These are phyloP conservation scores for Daldinia bambusicola DNA, from an alignment of 495 filamentous ascomycete species.

Conservation along the genomic window DNA sequence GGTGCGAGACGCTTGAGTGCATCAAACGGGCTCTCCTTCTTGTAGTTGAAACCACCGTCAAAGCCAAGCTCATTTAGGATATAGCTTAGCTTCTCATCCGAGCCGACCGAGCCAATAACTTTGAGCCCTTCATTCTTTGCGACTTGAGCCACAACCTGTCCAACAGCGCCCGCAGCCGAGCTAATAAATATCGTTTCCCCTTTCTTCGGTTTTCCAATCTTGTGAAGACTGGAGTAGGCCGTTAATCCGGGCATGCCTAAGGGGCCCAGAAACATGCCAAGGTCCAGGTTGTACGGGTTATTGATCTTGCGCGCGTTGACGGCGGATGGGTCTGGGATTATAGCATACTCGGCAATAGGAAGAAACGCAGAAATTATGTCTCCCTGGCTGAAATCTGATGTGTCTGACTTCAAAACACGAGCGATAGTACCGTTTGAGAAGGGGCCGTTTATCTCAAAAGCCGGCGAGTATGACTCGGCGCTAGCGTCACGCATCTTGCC, in stretches of 20 bases:
- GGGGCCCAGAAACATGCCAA: constrained; percentile 72
- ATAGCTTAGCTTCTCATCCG: constrained; percentile 74
- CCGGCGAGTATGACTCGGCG: constrained; percentile 70
- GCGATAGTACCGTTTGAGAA: constrained; percentile 67
- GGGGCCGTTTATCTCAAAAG: constrained; percentile 66
- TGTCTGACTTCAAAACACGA: constrained; percentile 74
- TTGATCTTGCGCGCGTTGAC: constrained; percentile 58
- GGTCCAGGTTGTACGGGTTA: constrained; percentile 71
- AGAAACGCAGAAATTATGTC: constrained; percentile 71
- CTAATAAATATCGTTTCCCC: constrained; percentile 91
- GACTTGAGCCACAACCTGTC: constrained; percentile 83
- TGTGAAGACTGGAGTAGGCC: constrained; percentile 81
- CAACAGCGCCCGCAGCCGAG: constrained; percentile 84
- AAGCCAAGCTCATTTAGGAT: constrained; percentile 74
- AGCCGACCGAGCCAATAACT: constrained; percentile 77
- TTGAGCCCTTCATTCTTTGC: constrained; percentile 87
- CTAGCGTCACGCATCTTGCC: constrained; percentile 66
- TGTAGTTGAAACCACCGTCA: constrained; percentile 78
- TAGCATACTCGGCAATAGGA: constrained; percentile 71
- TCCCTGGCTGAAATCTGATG: constrained; percentile 68
- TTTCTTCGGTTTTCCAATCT: constrained; percentile 85
- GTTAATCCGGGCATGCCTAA: constrained; percentile 91
- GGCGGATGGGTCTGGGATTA: constrained; percentile 48
- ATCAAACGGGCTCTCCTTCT: constrained; percentile 69
- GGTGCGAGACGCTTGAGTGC: constrained; percentile 81